A percentile compares a stretch with the other conserved stretches of the same genome.
Conservation (phyloP, 2,329 filamentous ascomycete genomes). For the Colletotrichum scovillei region DNA sequence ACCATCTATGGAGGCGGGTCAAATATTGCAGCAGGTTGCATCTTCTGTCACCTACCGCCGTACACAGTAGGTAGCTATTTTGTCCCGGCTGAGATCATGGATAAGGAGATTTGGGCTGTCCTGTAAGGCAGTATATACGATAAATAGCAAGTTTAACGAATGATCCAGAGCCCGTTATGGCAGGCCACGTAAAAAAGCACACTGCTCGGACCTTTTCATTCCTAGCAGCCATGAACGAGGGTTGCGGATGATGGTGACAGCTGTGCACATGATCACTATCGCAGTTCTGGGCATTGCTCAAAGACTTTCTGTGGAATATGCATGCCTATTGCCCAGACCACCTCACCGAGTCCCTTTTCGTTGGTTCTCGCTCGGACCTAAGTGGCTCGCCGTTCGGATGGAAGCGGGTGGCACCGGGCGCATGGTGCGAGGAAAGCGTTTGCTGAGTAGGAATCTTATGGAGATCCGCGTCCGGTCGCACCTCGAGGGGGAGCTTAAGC, state of each 20-base stretch:
- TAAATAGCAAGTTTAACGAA: neutral
- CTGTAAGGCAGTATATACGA: neutral
- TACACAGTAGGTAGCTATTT: neutral
- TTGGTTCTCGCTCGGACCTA: neutral
- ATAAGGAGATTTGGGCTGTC: neutral
- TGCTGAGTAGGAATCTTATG: neutral
- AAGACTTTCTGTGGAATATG: neutral
- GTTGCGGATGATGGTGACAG: neutral
- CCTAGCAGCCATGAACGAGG: too few species aligned
- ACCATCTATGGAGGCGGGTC: neutral
- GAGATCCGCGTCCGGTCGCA: neutral
- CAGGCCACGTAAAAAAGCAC: neutral
- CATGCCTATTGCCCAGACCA: neutral
- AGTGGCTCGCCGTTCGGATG: slow-evolving; percentile 16
- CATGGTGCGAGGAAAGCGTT: neutral
- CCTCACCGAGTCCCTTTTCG: neutral
- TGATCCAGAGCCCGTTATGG: neutral
- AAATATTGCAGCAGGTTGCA: neutral
- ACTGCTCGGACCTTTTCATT: neutral
- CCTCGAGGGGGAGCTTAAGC: neutral
- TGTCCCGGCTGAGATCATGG: neutral
- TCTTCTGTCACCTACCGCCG: neutral
- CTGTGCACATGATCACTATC: neutral
- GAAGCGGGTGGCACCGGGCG: slow-evolving; percentile 30
- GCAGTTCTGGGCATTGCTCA: neutral